Percentiles rank a stretch among this genome's conserved stretches.
Conservation (phyloP, 106 monocot genomes). For the Xerophyta viscosa region DNA sequence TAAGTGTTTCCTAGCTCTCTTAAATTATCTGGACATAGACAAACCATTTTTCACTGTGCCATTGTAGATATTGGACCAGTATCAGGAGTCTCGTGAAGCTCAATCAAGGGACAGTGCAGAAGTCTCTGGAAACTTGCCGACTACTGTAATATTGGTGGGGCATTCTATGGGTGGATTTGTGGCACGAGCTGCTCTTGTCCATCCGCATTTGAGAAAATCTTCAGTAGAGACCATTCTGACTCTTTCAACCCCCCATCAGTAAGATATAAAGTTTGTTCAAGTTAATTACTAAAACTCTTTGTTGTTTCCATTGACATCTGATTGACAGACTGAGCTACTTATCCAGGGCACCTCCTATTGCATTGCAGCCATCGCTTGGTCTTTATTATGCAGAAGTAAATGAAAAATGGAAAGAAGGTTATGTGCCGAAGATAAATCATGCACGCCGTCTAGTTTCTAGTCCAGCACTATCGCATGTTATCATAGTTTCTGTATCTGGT, state of each 20-base stretch:
- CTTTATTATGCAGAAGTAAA: slow-evolving; percentile 79
- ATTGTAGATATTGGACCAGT: slow-evolving; percentile 82
- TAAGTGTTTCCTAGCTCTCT: neutral
- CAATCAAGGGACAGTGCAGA: slow-evolving; percentile 40
- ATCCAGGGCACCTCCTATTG: slow-evolving; percentile 90
- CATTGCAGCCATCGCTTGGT: slow-evolving; percentile 93
- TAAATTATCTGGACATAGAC: neutral
- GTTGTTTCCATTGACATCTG: neutral
- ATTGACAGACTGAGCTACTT: slow-evolving; percentile 21
- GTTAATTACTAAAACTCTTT: neutral
- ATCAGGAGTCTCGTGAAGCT: slow-evolving; percentile 52
- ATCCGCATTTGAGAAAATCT: slow-evolving; percentile 62
- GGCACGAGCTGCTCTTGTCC: slow-evolving; percentile 81
- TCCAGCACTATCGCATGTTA: slow-evolving; percentile 62
- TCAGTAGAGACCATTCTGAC: slow-evolving; percentile 88
- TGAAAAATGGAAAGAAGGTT: slow-evolving; percentile 76
- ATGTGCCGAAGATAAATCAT: slow-evolving; percentile 25
- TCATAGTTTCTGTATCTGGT: slow-evolving; percentile 86
- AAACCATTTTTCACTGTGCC: neutral
- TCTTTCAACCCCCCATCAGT: slow-evolving; percentile 96
- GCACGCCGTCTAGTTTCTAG: slow-evolving; percentile 27
- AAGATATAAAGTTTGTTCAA: slow-evolving; percentile 18
- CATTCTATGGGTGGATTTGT: slow-evolving; percentile 99
- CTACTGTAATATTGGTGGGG: slow-evolving; percentile 88
- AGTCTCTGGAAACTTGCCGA: slow-evolving; percentile 44